Conservation (phyloP, 1,139 yeast genomes). For the Blastobotrys persicus region DNA sequence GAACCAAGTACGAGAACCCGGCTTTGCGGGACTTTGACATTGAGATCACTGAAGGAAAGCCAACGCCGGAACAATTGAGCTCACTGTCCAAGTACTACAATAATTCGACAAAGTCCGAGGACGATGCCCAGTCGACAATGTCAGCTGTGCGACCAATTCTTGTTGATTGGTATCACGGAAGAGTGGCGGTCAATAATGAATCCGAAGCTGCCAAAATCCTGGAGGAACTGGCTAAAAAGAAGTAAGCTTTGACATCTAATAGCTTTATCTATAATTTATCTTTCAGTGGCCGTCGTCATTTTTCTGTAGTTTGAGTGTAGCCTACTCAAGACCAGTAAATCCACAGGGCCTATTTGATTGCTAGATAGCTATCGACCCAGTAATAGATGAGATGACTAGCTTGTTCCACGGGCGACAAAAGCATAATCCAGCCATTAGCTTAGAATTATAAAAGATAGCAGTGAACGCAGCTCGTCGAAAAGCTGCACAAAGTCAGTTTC, state of each 20-base stretch:
- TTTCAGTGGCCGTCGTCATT: too few relatives aligned
- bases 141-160: conserved; percentile 35
- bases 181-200: conserved; percentile 39
- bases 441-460: too few relatives aligned
- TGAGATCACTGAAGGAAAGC: conserved; percentile 34
- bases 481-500: too few relatives aligned
- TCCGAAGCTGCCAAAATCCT: conserved; percentile 40
- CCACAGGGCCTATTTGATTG: too few relatives aligned
- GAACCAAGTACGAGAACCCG: conserved; percentile 26
- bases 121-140: background rate
- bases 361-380: too few relatives aligned
- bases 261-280: too few relatives aligned
- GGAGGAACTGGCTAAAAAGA: conserved; percentile 25
- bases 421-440: too few relatives aligned
- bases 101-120: conserved; percentile 6
- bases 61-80: conserved; percentile 35
- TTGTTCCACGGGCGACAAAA: too few relatives aligned
- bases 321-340: too few relatives aligned
- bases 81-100: conserved; percentile 25
- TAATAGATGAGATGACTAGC: too few relatives aligned
- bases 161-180: conserved; percentile 39
- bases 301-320: too few relatives aligned
- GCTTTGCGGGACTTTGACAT: conserved; percentile 32
- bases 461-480: too few relatives aligned
- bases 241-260: conserved; percentile 3